Conservation (phyloP, 495 filamentous ascomycete genomes). For the Talaromyces liani region DNA sequence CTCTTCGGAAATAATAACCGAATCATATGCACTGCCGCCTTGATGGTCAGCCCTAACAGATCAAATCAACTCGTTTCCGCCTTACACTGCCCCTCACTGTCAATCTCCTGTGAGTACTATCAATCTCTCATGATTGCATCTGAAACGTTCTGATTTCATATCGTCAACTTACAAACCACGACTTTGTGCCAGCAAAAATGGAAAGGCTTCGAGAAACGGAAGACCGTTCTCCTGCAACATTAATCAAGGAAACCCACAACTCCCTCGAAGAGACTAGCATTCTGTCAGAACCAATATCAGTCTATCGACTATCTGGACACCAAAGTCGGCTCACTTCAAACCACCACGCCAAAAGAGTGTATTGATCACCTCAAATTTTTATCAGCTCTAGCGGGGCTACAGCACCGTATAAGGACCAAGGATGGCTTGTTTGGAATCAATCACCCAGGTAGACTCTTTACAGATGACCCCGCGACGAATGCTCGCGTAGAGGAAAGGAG, state of each 20-base stretch:
- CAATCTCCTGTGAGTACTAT: too few species aligned
- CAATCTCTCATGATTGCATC: background rate
- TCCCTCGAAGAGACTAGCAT: background rate
- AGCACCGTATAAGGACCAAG: conserved; percentile 52
- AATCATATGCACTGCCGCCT: background rate
- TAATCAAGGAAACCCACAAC: background rate
- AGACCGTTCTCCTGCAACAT: background rate
- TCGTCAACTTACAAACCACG: background rate
- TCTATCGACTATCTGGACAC: background rate
- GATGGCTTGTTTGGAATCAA: conserved; percentile 59
- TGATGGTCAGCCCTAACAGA: background rate
- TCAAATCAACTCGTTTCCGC: background rate
- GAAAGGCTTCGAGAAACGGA: background rate
- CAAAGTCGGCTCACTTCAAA: background rate
- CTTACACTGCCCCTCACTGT: background rate
- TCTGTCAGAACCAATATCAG: background rate
- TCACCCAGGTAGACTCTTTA: conserved; percentile 23
- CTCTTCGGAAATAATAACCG: background rate
- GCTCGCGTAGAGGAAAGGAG: conserved; percentile 63
- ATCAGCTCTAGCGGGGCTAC: conserved; percentile 58
- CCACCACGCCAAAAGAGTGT: conserved; percentile 28
- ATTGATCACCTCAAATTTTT: conserved; percentile 74
- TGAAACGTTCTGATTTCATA: background rate
- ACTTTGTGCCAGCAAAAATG: background rate
- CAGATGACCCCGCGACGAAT: background rate